Evolutionary conservation across 805 yeast genomes (phyloP).

Genomic region (Candida saitoana): DNA sequence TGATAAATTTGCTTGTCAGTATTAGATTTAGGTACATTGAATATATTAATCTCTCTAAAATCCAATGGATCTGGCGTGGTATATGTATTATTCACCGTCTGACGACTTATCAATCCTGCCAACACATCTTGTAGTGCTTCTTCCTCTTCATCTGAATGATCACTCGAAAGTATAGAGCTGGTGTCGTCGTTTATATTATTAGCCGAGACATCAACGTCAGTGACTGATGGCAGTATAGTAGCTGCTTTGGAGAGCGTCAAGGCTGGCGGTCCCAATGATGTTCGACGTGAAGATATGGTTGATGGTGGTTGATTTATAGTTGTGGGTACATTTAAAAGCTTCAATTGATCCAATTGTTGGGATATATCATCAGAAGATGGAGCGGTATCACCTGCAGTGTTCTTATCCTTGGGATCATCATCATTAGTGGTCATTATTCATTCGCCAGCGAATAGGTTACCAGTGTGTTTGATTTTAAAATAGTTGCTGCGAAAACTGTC

Average conservation of each 20-base stretch:
- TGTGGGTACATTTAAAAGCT: neutral
- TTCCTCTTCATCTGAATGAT: conserved; percentile 1
- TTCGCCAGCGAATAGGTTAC: conserved; percentile 3
- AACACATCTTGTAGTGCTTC: conserved; percentile 5
- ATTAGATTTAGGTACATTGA: conserved; percentile 7
- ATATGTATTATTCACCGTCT: conserved; percentile 3
- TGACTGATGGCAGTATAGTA: conserved; percentile 3
- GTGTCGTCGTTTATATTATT: neutral
- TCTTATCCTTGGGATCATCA: neutral
- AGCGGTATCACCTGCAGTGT: neutral
- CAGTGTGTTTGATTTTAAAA: neutral
- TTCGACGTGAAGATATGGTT: neutral
- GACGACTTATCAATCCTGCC: conserved; percentile 4
- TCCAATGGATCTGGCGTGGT: conserved; percentile 5
- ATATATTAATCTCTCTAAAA: conserved; percentile 12
- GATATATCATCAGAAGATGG: neutral
- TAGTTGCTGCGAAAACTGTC: neutral
- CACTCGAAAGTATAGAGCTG: neutral
- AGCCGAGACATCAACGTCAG: conserved; percentile 1
- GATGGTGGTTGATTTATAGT: neutral
- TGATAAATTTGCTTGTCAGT: conserved; percentile 13
- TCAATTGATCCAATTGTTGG: neutral
- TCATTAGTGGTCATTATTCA: conserved; percentile 1
- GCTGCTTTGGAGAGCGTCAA: neutral
- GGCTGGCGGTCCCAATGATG: conserved; percentile 1